Base-by-base conservation (phyloP, 257 asterid species). In the Solanum tarijense region DNA sequence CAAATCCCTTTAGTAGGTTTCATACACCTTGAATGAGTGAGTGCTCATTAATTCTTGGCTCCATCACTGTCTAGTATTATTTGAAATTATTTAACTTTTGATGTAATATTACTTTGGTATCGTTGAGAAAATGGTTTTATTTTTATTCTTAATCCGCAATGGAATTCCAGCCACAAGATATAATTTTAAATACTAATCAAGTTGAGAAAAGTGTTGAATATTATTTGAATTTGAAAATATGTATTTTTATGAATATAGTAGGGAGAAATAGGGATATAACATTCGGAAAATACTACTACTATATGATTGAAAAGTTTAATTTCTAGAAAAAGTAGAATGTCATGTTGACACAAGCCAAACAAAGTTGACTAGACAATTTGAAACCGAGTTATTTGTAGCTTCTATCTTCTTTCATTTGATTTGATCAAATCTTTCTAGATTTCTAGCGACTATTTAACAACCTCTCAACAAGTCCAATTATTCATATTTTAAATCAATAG, bases 351-450 rank as follows among this genome's bases (percentile, higher is more conserved):
- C 68, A 29, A 81, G 27, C 85, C 69, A 16, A 48, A 81, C 69
- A 29, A 81, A 46, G 2, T 46, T 48, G 69, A 29, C 66, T 27
- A 1, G 9, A 27, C 41, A 29, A 82, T 82, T 48, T 31, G 29
- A 48, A 76, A 82, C 69, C 86, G 18, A 48, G 69, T 27, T 8
- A 46, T 48, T 81, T 48, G 69, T 82, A 9, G 31, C 43, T 29
- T 79, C 16, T 18, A 81, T 81, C 27, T 81, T 81, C 20, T 81
- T 29, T 18, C 32, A 5, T 32, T 82, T 48, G 43, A 82, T 48
- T 18, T 82, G 20, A 48, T 48, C 86, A 48, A 81, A 29, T 82
- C 29, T 48, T 82, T 82, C 69, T 81, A 48, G 69, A 48, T 34
- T 25, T 78, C 9, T 25, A 4, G 16, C 0, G 36, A 73, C 27